These are phyloP conservation scores for Paraleonurus japonicus DNA, from an alignment of 257 asterid genomes.

Conservation along the genomic window DNA sequence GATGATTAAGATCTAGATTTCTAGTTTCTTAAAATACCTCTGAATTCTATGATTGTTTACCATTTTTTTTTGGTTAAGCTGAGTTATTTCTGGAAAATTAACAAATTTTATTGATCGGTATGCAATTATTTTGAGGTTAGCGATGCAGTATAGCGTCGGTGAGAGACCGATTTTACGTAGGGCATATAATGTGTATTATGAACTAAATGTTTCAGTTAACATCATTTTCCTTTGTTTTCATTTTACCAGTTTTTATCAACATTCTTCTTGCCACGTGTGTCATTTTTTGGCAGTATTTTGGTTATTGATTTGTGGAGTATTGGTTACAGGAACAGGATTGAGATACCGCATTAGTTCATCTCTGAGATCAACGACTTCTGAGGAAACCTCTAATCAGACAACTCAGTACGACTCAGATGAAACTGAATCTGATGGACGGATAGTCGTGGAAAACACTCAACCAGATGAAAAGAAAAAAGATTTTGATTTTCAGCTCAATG, in stretches of 20 bases:
- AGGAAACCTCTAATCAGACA: constrained; percentile 31
- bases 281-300: not conserved
- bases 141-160: not conserved
- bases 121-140: not conserved
- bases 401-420: constrained; percentile 11
- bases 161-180: not conserved
- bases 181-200: not conserved
- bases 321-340: constrained; percentile 28
- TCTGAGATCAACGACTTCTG: constrained; percentile 30
- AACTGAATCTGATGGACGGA: constrained; percentile 4
- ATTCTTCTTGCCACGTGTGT: not conserved
- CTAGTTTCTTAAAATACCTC: not conserved
- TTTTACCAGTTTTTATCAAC: not conserved
- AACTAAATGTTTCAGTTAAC: not conserved
- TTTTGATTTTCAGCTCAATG: constrained; percentile 24
- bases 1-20: not conserved
- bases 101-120: not conserved
- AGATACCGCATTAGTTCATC: constrained; percentile 21
- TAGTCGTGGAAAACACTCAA: constrained; percentile 11
- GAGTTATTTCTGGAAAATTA: not conserved
- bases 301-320: not conserved
- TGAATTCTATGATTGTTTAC: not conserved
- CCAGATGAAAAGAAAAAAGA: constrained; percentile 24
- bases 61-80: not conserved
- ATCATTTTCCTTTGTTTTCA: not conserved